These are phyloP conservation scores for Murraya koenigii DNA, from an alignment of 345 rosid genomes.

Conservation along the genomic window DNA sequence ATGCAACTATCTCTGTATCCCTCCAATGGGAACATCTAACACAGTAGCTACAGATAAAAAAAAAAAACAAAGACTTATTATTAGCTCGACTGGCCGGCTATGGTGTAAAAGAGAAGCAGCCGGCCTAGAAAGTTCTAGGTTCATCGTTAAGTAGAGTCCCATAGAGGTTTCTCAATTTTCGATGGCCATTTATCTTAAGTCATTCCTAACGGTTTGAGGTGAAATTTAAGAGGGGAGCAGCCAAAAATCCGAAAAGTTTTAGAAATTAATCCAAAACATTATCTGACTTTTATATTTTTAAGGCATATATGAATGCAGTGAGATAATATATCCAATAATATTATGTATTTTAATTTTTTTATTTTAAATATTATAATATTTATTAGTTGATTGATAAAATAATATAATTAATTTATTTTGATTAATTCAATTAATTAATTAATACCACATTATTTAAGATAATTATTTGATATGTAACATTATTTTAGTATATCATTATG, in stretches of 20 bases:
- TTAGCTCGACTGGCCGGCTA: slow-evolving; percentile 42
- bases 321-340: too few relatives aligned
- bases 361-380: too few relatives aligned
- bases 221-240: slow-evolving; percentile 20
- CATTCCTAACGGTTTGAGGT: slow-evolving; percentile 49
- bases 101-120: slow-evolving; percentile 39
- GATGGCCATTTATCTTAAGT: slow-evolving; percentile 35
- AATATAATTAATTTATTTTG: too few relatives aligned
- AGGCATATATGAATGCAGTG: not conserved
- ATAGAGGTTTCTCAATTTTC: not conserved
- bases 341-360: too few relatives aligned
- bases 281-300: too few relatives aligned
- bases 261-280: not conserved
- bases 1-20: not conserved
- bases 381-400: too few relatives aligned
- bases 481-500: too few relatives aligned
- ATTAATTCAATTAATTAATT: too few relatives aligned
- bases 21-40: slow-evolving; percentile 25
- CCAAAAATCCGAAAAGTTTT: not conserved
- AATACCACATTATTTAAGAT: too few relatives aligned
- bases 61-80: not conserved
- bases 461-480: too few relatives aligned
- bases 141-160: slow-evolving; percentile 12
- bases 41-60: not conserved
- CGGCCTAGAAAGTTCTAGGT: slow-evolving; percentile 53